Conservation (phyloP, 1,284 basidiomycete genomes). For the Microbotryomycetes sp. region DNA sequence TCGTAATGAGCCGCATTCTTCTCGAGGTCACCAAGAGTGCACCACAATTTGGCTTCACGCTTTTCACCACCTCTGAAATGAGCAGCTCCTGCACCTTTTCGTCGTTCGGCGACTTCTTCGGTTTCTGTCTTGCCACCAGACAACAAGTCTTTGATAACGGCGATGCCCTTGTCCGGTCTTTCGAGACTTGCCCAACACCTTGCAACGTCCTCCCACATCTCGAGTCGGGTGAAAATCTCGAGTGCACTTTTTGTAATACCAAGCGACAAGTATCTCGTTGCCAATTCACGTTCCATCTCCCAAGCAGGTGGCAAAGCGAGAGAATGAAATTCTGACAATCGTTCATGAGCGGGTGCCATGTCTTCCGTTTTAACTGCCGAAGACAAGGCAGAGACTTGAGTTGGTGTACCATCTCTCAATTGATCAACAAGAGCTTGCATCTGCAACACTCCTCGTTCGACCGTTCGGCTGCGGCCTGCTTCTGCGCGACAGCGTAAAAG, state of each 20-base stretch:
- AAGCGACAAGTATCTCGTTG: conserved; percentile 66
- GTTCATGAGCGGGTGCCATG: conserved; percentile 48
- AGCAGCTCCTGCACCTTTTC: conserved; percentile 51
- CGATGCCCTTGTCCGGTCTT: conserved; percentile 63
- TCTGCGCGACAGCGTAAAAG: conserved; percentile 84
- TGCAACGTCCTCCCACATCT: conserved; percentile 96
- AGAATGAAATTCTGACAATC: conserved; percentile 69
- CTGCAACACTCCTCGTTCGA: conserved; percentile 80
- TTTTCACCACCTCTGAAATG: conserved; percentile 40
- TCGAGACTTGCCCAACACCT: conserved; percentile 77
- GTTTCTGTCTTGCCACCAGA: conserved; percentile 74
- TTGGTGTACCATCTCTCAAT: conserved; percentile 57
- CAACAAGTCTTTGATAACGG: conserved; percentile 73
- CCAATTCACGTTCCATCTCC: conserved; percentile 86
- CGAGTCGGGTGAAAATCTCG: conserved; percentile 82
- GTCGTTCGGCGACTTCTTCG: conserved; percentile 57
- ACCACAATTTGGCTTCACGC: conserved; percentile 89
- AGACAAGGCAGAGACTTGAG: conserved; percentile 46
- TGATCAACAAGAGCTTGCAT: conserved; percentile 90
- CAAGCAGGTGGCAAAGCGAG: conserved; percentile 77
- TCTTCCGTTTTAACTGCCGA: conserved; percentile 37
- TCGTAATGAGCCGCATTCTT: conserved; percentile 63
- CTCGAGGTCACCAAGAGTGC: conserved; percentile 88
- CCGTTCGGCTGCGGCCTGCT: conserved; percentile 74
- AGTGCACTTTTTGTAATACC: conserved; percentile 81